Base-by-base conservation (phyloP, 768 basidiomycete genomes). In the Xerocomus potaroensis region DNA sequence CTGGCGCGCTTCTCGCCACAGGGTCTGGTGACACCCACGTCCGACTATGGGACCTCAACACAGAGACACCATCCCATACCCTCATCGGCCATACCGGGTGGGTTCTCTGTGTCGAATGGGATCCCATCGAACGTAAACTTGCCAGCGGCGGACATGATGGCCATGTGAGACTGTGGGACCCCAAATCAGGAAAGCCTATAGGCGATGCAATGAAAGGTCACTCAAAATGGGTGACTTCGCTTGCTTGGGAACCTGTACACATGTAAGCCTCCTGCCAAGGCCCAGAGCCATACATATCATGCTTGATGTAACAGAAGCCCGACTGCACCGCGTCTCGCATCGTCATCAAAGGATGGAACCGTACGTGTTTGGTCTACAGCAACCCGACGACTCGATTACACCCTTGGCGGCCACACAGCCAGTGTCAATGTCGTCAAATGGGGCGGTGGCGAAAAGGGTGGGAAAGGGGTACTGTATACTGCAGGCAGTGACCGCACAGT, bases 91-190 rank as follows among this genome's bases (percentile, higher is more conserved):
- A 99, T 61, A 82, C 83, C 55, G 94, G 93, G 1, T 97, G 94
- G 95, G 92, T 99, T 2, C 75, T 98, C 2, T 97, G 92, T 56
- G 89, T 93, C 5, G 96, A 97, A 60, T 99, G 95, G 94, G 93
- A 97, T 58, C 88, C 89, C 0, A 77, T 89, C 74, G 94, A 97
- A 61, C 72, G 92, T 35, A 85, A 83, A 57, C 69, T 98, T 12
- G 95, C 94, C 0, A 92, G 90, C 4, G 96, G 96, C 1, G 93
- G 93, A 0, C 87, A 97, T 60, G 94, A 99, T 65, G 89, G 91
- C 15, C 87, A 92, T 58, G 90, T 92, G 51, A 74, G 92, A 41
- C 66, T 98, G 48, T 99, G 95, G 96, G 88, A 96, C 57, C 93
- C 92, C 12, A 89, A 86, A 62, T 85, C 86, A 0, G 94, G 96